These are phyloP conservation scores for Luvunga scandens DNA, from an alignment of 345 rosid species.

Conservation along the genomic window DNA sequence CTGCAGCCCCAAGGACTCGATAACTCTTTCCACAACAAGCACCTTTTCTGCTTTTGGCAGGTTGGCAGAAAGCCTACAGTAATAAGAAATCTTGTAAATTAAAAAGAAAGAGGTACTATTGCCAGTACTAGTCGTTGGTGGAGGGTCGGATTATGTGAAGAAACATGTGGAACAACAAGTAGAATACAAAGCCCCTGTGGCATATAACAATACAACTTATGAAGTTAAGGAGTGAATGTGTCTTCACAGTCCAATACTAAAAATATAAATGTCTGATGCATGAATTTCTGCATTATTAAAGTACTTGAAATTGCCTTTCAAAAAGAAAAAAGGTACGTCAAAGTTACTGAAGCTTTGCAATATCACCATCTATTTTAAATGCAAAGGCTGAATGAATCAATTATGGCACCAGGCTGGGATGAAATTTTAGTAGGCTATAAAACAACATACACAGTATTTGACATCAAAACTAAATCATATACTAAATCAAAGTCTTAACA, in stretches of 20 bases:
- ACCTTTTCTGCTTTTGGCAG: conserved; percentile 87
- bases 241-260: not conserved
- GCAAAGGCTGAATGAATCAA: not conserved
- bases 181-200: not conserved
- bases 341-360: not conserved
- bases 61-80: conserved; percentile 60
- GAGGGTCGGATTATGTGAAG: not conserved
- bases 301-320: too few species aligned
- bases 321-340: not conserved
- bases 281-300: not conserved
- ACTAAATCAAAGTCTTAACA: not conserved
- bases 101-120: not conserved
- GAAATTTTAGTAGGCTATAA: not conserved
- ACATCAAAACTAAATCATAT: not conserved
- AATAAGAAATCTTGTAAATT: conserved; percentile 9
- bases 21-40: conserved; percentile 84
- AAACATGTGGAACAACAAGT: not conserved
- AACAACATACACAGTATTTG: conserved; percentile 1
- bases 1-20: conserved; percentile 81
- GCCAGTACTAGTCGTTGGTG: not conserved
- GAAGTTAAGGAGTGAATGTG: not conserved
- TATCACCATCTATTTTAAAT: not conserved
- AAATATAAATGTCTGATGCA: not conserved
- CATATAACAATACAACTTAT: not conserved
- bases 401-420: not conserved